phyloP scores from a whole-genome alignment of 371 early-diverging fungal genomes.

The Phascolomyces articulosus region DNA sequence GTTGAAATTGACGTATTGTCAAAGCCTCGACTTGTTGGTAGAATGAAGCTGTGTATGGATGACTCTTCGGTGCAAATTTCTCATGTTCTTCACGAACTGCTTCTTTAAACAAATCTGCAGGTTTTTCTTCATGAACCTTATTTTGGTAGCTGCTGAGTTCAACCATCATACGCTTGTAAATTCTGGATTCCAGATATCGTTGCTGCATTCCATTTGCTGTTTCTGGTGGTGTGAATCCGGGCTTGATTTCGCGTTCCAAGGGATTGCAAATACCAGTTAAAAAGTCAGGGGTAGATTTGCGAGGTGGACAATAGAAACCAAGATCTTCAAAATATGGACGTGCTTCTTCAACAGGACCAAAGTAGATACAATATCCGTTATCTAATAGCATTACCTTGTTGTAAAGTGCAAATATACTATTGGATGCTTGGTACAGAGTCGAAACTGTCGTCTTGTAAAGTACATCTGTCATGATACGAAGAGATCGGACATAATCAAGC shows the following conservation, averaged over 20 bases:
- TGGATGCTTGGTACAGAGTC: slow-evolving; percentile 71
- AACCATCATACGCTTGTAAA: slow-evolving; percentile 46
- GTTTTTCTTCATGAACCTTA: slow-evolving; percentile 16
- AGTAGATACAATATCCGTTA: slow-evolving; percentile 75
- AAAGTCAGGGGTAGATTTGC: slow-evolving; percentile 79
- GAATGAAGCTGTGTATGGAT: slow-evolving; percentile 54
- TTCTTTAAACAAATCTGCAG: slow-evolving; percentile 39
- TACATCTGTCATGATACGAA: slow-evolving; percentile 70
- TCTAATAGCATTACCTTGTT: slow-evolving; percentile 75
- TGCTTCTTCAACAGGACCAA: slow-evolving; percentile 69
- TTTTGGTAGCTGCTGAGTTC: slow-evolving; percentile 13
- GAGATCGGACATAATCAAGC: slow-evolving; percentile 71
- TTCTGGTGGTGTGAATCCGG: slow-evolving; percentile 54
- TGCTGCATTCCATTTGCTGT: slow-evolving; percentile 52
- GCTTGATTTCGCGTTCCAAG: slow-evolving; percentile 58
- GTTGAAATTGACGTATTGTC: slow-evolving; percentile 50
- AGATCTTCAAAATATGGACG: slow-evolving; percentile 67
- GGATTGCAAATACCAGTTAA: slow-evolving; percentile 73
- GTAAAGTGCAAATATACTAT: slow-evolving; percentile 77
- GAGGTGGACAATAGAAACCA: slow-evolving; percentile 69
- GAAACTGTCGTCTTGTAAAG: slow-evolving; percentile 66
- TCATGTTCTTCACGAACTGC: slow-evolving; percentile 44
- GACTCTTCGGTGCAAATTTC: slow-evolving; percentile 32
- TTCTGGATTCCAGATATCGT: slow-evolving; percentile 36
- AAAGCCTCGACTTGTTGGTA: slow-evolving; percentile 49